Conservation (phyloP, 768 basidiomycete species). For the Leucosporidium yakuticum region DNA sequence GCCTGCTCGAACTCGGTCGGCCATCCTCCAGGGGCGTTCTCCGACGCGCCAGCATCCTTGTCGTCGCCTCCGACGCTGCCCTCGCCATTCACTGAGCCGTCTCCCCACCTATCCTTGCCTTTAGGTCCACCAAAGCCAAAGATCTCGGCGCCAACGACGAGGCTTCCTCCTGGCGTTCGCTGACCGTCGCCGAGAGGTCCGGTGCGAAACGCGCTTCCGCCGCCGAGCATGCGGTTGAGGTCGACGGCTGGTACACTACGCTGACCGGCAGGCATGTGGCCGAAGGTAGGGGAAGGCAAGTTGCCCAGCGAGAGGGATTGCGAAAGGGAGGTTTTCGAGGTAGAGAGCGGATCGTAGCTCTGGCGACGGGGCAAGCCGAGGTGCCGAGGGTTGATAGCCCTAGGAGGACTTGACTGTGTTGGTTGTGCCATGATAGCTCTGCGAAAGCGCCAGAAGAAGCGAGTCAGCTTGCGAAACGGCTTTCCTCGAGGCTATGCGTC, state of each 20-base stretch:
- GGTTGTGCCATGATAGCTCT: too few species aligned
- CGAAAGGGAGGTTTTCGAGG: conserved; percentile 20
- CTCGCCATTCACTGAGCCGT: not conserved
- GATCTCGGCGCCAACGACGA: conserved; percentile 32
- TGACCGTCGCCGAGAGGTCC: conserved; percentile 19
- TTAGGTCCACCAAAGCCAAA: conserved; percentile 28
- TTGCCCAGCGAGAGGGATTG: conserved; percentile 28
- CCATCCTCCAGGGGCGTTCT: not conserved
- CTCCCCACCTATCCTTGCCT: conserved; percentile 18
- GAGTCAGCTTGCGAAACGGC: too few species aligned
- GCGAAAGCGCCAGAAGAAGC: too few species aligned
- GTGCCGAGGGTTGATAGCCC: conserved; percentile 8
- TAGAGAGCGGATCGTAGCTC: conserved; percentile 30
- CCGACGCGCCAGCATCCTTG: not conserved
- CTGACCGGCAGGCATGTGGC: conserved; percentile 21
- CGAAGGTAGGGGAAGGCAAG: conserved; percentile 26
- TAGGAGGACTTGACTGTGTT: too few species aligned
- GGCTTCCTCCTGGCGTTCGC: conserved; percentile 27
- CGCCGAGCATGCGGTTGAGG: conserved; percentile 16
- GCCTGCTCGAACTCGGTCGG: too few species aligned
- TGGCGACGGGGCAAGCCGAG: conserved; percentile 28
- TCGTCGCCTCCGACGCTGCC: not conserved
- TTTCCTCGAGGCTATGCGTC: too few species aligned
- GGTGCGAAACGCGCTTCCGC: not conserved
- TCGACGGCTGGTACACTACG: conserved; percentile 31